Conservation (phyloP, 768 basidiomycete genomes). For the Chalciporus chontae region DNA sequence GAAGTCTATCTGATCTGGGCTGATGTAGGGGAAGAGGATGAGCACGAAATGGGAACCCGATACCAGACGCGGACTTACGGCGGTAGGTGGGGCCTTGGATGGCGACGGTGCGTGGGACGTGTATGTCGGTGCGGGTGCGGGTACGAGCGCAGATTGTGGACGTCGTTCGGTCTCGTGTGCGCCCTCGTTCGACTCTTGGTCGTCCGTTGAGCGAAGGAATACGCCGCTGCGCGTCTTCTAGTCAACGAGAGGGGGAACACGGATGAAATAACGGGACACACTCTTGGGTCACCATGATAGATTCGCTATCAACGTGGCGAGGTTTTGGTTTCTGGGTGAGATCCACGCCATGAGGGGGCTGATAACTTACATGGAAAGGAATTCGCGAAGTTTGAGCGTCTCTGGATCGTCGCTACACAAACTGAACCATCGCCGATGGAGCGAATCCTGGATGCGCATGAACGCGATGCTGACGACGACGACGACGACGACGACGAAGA, state of each 20-base stretch:
- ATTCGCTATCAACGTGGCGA: conserved; percentile 8
- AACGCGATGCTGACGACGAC: too few relatives aligned
- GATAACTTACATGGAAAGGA: conserved; percentile 28
- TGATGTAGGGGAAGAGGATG: conserved; percentile 1
- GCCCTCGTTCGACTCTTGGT: not conserved
- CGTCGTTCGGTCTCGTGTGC: not conserved
- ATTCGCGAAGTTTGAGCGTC: conserved; percentile 17
- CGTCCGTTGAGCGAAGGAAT: conserved; percentile 12
- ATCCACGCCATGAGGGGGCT: not conserved
- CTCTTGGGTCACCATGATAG: conserved; percentile 24
- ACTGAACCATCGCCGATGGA: conserved; percentile 26
- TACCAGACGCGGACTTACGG: conserved; percentile 8
- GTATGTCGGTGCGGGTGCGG: not conserved
- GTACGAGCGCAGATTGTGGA: not conserved
- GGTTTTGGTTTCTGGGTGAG: conserved; percentile 5
- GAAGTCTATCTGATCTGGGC: conserved; percentile 17
- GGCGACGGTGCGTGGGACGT: not conserved
- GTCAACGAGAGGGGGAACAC: conserved; percentile 11
- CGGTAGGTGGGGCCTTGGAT: conserved; percentile 4
- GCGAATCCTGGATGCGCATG: conserved; percentile 11
- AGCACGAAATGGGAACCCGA: not conserved
- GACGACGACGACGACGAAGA: not conserved
- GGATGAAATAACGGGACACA: conserved; percentile 2
- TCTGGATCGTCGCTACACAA: conserved; percentile 24
- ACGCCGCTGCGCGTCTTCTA: conserved; percentile 8